Evolutionary conservation across 768 basidiomycete species (phyloP).

Genomic region (Russula sp.): DNA sequence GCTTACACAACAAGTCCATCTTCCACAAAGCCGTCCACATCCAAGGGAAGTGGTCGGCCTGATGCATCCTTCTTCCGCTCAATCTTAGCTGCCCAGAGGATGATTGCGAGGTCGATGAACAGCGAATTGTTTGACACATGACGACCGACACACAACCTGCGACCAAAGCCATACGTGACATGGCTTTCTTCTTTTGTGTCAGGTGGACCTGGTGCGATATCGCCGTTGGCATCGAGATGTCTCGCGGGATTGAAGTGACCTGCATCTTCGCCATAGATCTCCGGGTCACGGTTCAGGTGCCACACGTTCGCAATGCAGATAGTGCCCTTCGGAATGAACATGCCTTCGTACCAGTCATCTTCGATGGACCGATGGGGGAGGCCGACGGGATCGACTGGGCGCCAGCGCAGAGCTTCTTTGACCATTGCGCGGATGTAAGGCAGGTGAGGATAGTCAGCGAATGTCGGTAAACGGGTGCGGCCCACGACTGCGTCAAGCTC

Average conservation of each 20-base stretch:
- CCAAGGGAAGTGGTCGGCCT: slow-evolving; percentile 9
- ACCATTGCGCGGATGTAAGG: slow-evolving; percentile 24
- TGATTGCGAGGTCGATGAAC: slow-evolving; percentile 20
- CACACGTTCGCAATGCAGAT: slow-evolving; percentile 23
- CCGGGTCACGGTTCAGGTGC: slow-evolving; percentile 21
- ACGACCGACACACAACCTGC: slow-evolving; percentile 22
- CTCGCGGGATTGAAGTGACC: slow-evolving; percentile 22
- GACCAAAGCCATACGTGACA: slow-evolving; percentile 20
- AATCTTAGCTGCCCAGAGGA: slow-evolving; percentile 19
- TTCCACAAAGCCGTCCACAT: slow-evolving; percentile 24
- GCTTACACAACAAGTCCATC: slow-evolving; percentile 23
- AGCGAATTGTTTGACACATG: slow-evolving; percentile 22
- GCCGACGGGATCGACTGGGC: slow-evolving; percentile 21
- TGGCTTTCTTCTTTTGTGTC: slow-evolving; percentile 24
- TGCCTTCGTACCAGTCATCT: slow-evolving; percentile 24
- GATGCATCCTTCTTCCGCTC: slow-evolving; percentile 15
- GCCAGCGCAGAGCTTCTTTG: slow-evolving; percentile 23
- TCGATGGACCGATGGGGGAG: slow-evolving; percentile 23
- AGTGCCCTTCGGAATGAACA: slow-evolving; percentile 23
- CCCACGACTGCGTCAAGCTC: slow-evolving; percentile 23
- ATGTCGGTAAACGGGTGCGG: slow-evolving; percentile 19
- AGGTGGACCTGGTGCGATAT: slow-evolving; percentile 17
- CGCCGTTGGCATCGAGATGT: slow-evolving; percentile 15
- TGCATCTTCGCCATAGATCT: slow-evolving; percentile 22
- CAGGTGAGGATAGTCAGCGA: slow-evolving; percentile 19